Evolutionary conservation across 495 filamentous ascomycete species (phyloP).

Genomic region (Xylaria intraflava): DNA sequence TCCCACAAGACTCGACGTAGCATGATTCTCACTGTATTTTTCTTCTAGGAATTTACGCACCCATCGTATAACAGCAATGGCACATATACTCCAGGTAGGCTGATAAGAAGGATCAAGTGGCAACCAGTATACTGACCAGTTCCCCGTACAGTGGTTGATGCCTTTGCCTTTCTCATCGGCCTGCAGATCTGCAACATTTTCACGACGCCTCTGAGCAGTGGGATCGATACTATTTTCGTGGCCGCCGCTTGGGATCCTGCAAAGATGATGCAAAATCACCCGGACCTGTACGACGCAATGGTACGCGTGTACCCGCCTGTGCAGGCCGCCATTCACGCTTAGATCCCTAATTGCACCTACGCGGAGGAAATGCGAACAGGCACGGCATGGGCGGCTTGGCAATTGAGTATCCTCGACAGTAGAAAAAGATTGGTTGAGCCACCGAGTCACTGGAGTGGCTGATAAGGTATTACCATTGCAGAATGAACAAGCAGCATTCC

Average conservation of each 20-base stretch:
- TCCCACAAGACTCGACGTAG: neutral
- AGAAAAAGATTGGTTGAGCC: too few relatives aligned
- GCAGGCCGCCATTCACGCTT: constrained; percentile 47
- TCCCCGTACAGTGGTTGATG: constrained; percentile 23
- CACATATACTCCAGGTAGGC: constrained; percentile 39
- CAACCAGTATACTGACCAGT: constrained; percentile 1
- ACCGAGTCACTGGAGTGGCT: too few relatives aligned
- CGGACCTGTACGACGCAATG: constrained; percentile 70
- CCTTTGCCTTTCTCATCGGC: constrained; percentile 55
- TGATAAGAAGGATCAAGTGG: neutral
- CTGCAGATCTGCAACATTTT: constrained; percentile 77
- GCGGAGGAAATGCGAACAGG: neutral
- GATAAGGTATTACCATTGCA: too few relatives aligned
- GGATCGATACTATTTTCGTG: constrained; percentile 78
- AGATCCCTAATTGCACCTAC: neutral
- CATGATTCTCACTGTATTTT: neutral
- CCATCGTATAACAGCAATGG: constrained; percentile 70
- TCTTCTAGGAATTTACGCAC: constrained; percentile 43
- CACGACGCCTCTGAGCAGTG: constrained; percentile 68
- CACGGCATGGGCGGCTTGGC: too few relatives aligned
- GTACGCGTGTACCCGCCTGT: constrained; percentile 76
- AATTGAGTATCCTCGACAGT: too few relatives aligned
- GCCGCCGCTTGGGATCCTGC: constrained; percentile 85
- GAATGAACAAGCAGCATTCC: neutral
- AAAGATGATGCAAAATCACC: constrained; percentile 74